phyloP scores from a whole-genome alignment of 805 yeast species.

The Wickerhamomyces chambardii region DNA sequence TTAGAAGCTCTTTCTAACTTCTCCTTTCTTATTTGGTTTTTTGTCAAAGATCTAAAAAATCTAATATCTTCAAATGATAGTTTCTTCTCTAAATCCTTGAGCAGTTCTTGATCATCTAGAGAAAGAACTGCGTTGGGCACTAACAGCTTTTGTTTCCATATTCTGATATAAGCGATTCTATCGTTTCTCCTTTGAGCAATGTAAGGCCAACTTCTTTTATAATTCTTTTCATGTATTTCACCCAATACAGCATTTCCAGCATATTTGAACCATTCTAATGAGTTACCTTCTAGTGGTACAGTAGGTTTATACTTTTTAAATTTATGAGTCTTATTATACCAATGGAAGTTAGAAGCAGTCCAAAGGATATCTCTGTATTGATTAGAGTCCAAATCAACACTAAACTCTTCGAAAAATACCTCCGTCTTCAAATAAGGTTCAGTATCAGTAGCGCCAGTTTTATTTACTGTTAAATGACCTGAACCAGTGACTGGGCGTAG shows the following conservation, averaged over 20 bases:
- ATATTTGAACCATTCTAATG: conserved; percentile 75
- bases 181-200: conserved; percentile 65
- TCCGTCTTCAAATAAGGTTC: conserved; percentile 68
- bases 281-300: conserved; percentile 42
- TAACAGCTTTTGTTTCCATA: conserved; percentile 57
- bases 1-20: conserved; percentile 23
- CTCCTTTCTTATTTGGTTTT: conserved; percentile 55
- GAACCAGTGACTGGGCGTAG: conserved; percentile 84
- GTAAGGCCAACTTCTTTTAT: conserved; percentile 85
- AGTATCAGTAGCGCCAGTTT: conserved; percentile 60
- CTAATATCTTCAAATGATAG: conserved; percentile 72
- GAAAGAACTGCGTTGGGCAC: conserved; percentile 18
- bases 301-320: conserved; percentile 66
- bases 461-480: conserved; percentile 77
- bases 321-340: conserved; percentile 68
- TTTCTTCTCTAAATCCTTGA: conserved; percentile 47
- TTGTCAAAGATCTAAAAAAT: conserved; percentile 77
- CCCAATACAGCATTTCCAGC: conserved; percentile 67
- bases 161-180: conserved; percentile 51
- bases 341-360: conserved; percentile 74
- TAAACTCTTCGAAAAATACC: conserved; percentile 78
- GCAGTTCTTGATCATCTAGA: conserved; percentile 28
- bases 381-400: conserved; percentile 74
- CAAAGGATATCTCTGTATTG: conserved; percentile 79
- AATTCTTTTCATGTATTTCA: conserved; percentile 75